Evolutionary conservation across 1,139 yeast species (phyloP).

Genomic region (Blastobotrys aristatus): DNA sequence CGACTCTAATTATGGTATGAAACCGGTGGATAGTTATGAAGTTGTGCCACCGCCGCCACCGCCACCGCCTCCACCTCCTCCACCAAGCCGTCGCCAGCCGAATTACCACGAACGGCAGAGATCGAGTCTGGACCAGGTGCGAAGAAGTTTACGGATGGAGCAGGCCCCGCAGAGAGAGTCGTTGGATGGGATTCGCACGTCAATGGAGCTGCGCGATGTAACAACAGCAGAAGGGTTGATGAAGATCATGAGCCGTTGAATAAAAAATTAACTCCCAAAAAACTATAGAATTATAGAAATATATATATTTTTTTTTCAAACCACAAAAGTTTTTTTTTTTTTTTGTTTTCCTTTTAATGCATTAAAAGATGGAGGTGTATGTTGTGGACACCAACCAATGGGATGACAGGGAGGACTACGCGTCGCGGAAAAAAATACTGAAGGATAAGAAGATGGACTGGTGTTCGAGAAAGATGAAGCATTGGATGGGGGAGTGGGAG

Average conservation of each 20-base stretch:
- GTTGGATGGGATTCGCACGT: conserved; percentile 26
- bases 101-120: neutral
- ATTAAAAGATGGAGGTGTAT: neutral
- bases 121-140: conserved; percentile 21
- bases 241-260: conserved; percentile 20
- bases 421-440: neutral
- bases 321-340: neutral
- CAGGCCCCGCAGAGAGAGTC: conserved; percentile 26
- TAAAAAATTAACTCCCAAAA: neutral
- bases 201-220: conserved; percentile 28
- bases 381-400: neutral
- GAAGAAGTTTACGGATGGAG: conserved; percentile 26
- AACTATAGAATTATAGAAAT: neutral
- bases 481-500: neutral
- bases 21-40: conserved; percentile 8
- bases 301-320: neutral
- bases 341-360: neutral
- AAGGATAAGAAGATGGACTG: neutral
- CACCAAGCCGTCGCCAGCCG: neutral
- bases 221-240: conserved; percentile 30
- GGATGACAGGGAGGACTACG: neutral
- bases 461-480: neutral
- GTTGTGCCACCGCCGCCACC: neutral
- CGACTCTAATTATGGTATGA: conserved; percentile 10
- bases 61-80: neutral